Evolutionary conservation across 2,329 filamentous ascomycete genomes (phyloP).

Genomic region (Beauveria bassiana): DNA sequence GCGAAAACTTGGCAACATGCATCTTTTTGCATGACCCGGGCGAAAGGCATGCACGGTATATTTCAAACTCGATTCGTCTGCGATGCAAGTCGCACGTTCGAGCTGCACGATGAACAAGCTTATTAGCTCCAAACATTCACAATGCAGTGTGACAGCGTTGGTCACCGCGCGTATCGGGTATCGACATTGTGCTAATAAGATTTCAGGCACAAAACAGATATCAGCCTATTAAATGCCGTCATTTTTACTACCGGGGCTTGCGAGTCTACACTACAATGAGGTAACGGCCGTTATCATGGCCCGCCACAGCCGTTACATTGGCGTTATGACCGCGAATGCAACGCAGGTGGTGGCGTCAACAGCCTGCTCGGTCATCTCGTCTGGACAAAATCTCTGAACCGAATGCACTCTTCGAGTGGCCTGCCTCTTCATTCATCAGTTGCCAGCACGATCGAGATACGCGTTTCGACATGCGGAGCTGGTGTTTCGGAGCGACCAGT

Average conservation of each 20-base stretch:
- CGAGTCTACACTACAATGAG: not conserved
- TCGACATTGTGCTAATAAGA: not conserved
- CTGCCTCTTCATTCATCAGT: not conserved
- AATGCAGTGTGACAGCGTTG: not conserved
- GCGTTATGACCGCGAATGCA: constrained; percentile 1
- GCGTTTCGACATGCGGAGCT: not conserved
- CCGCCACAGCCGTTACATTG: not conserved
- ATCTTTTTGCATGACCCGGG: not conserved
- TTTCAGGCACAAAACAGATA: not conserved
- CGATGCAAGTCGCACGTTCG: not conserved
- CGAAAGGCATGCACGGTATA: not conserved
- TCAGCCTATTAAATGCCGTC: too few relatives aligned
- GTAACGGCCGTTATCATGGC: not conserved
- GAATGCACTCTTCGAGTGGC: not conserved
- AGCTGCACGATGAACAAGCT: not conserved
- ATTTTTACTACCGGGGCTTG: not conserved
- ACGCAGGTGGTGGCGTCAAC: constrained; percentile 12
- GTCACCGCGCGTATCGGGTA: not conserved
- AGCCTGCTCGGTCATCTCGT: not conserved
- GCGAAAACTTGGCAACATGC: not conserved
- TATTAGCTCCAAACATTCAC: not conserved
- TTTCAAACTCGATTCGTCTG: constrained; percentile 1
- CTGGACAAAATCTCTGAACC: not conserved
- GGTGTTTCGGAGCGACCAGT: not conserved
- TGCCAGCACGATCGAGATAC: not conserved